Evolutionary conservation across 306 rosid species (phyloP).

Genomic region (Echinosophora koreensis): DNA sequence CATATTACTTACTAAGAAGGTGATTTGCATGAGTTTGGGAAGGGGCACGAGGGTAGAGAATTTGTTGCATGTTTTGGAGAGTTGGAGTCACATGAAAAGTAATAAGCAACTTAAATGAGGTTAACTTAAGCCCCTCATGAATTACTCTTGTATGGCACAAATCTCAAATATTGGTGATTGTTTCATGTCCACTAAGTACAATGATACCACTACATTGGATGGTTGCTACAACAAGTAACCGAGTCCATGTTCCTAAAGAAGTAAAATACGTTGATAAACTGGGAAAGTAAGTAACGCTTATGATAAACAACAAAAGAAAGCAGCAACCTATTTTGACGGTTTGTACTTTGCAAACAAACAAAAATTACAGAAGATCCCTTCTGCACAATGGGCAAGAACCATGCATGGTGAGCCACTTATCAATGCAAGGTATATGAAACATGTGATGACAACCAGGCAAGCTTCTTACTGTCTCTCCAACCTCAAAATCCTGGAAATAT

Average conservation of each 20-base stretch:
- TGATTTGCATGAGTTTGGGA: too few species aligned
- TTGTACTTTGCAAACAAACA: slow-evolving; percentile 45
- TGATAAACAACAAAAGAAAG: slow-evolving; percentile 43
- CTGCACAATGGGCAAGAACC: slow-evolving; percentile 94
- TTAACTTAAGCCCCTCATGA: too few species aligned
- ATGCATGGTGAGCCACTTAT: slow-evolving; percentile 86
- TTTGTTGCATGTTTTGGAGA: too few species aligned
- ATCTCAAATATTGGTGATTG: not conserved
- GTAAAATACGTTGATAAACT: slow-evolving; percentile 42
- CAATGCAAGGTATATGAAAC: slow-evolving; percentile 95
- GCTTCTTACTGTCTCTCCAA: slow-evolving; percentile 86
- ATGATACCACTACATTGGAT: slow-evolving; percentile 24
- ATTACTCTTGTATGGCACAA: too few species aligned
- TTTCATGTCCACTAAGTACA: slow-evolving; percentile 41
- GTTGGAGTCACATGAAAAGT: too few species aligned
- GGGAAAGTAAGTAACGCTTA: slow-evolving; percentile 29
- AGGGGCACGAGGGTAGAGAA: too few species aligned
- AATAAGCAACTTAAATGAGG: too few species aligned
- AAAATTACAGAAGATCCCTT: slow-evolving; percentile 64
- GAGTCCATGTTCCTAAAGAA: slow-evolving; percentile 27
- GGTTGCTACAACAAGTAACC: slow-evolving; percentile 34
- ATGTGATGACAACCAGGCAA: slow-evolving; percentile 87
- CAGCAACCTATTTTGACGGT: slow-evolving; percentile 2
- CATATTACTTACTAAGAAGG: too few species aligned
- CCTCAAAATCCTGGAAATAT: slow-evolving; percentile 72